These are phyloP conservation scores for Pseudopyricularia cyperi DNA, from an alignment of 2,329 filamentous ascomycete species.

Conservation along the genomic window DNA sequence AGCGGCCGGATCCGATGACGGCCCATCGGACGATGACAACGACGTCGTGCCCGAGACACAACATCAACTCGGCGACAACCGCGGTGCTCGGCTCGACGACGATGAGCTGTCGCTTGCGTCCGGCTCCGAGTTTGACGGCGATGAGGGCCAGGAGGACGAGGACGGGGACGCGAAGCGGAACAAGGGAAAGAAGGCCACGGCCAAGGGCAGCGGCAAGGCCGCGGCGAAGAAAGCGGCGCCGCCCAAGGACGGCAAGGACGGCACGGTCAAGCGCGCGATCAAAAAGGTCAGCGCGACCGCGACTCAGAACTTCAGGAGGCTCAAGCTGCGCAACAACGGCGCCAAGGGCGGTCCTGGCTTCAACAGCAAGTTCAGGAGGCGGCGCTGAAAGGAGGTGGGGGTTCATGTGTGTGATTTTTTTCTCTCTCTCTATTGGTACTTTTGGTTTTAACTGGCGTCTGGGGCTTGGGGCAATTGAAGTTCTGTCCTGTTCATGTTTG, in stretches of 20 bases:
- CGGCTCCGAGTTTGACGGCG: constrained; percentile 25
- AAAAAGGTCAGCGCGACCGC: constrained; percentile 52
- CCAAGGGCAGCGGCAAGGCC: constrained; percentile 11
- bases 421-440: neutral
- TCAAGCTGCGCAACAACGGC: constrained; percentile 47
- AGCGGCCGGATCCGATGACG: constrained; percentile 11
- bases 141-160: constrained; percentile 16
- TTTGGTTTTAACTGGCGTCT: neutral
- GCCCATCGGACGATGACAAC: constrained; percentile 22
- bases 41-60: constrained; percentile 27
- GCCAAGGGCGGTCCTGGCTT: constrained; percentile 47
- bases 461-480: neutral
- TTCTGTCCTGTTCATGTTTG: neutral
- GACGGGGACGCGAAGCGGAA: constrained; percentile 11
- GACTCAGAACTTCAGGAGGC: constrained; percentile 51
- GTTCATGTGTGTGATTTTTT: neutral
- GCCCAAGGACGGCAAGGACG: constrained; percentile 13
- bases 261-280: constrained; percentile 33
- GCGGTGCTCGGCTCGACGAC: constrained; percentile 8
- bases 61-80: constrained; percentile 6
- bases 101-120: constrained; percentile 19
- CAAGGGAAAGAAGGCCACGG: constrained; percentile 13
- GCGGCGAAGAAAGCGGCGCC: constrained; percentile 15
- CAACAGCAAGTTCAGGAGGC: constrained; percentile 45
- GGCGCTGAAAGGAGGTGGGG: constrained; percentile 15